Conservation (phyloP, 139 green algal genomes). For the Astrephomene gubernaculifera region DNA sequence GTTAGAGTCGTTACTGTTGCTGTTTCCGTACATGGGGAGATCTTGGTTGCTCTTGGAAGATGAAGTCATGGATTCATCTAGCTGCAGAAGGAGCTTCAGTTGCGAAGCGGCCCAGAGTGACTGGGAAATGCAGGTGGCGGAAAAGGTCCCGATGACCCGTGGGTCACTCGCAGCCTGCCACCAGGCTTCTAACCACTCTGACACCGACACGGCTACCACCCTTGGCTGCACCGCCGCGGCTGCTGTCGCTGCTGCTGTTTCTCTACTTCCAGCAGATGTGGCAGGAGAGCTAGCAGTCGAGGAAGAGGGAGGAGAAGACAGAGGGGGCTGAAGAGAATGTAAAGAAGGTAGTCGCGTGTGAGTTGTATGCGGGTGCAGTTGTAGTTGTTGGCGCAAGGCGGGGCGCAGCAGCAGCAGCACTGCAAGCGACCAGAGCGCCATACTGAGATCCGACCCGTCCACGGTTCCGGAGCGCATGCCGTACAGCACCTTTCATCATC, state of each 20-base stretch:
- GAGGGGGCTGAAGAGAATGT: too few relatives aligned
- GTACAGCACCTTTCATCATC: conserved; percentile 5
- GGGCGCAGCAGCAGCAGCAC: conserved; percentile 6
- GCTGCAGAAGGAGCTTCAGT: not conserved
- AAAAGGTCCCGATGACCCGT: not conserved
- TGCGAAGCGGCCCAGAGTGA: conserved; percentile 30
- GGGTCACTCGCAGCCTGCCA: conserved; percentile 6
- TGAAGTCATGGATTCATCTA: not conserved
- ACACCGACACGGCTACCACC: too few relatives aligned
- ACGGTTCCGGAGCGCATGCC: conserved; percentile 4
- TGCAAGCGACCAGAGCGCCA: conserved; percentile 14
- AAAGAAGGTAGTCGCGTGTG: too few relatives aligned
- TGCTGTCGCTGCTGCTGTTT: too few relatives aligned
- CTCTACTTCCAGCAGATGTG: too few relatives aligned
- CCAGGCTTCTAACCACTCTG: conserved; percentile 11
- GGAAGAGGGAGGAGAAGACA: too few relatives aligned
- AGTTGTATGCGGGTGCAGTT: not conserved
- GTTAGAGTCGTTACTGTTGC: not conserved
- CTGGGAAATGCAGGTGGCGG: conserved; percentile 15
- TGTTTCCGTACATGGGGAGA: too few relatives aligned
- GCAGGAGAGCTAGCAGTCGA: too few relatives aligned
- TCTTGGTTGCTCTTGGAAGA: too few relatives aligned
- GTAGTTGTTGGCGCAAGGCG: not conserved
- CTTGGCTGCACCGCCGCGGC: too few relatives aligned
- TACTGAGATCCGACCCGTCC: conserved; percentile 6